phyloP scores from a whole-genome alignment of 2,329 filamentous ascomycete genomes.

The Epichloe amarillans region DNA sequence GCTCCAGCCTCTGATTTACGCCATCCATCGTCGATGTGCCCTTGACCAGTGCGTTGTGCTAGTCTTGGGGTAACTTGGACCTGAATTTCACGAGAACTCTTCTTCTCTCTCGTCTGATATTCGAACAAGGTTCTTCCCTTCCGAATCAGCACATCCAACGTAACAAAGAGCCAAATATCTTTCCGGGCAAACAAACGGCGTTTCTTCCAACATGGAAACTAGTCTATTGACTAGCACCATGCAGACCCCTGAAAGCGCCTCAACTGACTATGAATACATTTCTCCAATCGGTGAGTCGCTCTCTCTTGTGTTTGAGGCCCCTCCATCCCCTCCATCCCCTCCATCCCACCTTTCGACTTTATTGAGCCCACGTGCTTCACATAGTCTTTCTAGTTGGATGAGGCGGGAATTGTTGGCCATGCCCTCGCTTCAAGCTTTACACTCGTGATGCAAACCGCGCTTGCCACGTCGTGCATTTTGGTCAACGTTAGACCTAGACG shows the following conservation, averaged over 20 bases:
- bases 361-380: slow-evolving; percentile 30
- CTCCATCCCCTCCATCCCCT: not conserved
- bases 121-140: not conserved
- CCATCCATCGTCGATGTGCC: not conserved
- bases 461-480: not conserved
- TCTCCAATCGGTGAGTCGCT: slow-evolving; percentile 40
- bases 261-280: slow-evolving; percentile 31
- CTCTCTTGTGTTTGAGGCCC: not conserved
- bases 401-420: not conserved
- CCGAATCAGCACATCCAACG: slow-evolving; percentile 10
- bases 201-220: slow-evolving; percentile 22
- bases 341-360: not conserved
- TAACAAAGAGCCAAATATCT: not conserved
- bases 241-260: slow-evolving; percentile 33
- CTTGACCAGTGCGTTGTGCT: not conserved
- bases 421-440: not conserved
- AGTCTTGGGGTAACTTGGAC: not conserved
- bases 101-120: not conserved
- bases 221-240: slow-evolving; percentile 16
- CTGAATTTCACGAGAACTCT: not conserved
- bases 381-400: slow-evolving; percentile 23
- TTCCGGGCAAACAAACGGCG: not conserved
- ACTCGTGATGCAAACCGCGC: not conserved
- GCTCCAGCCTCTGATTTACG: too few relatives aligned
- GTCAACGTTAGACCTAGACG: not conserved